These are phyloP conservation scores for Talaromyces wortmannii DNA, from an alignment of 495 filamentous ascomycete genomes.

Conservation along the genomic window DNA sequence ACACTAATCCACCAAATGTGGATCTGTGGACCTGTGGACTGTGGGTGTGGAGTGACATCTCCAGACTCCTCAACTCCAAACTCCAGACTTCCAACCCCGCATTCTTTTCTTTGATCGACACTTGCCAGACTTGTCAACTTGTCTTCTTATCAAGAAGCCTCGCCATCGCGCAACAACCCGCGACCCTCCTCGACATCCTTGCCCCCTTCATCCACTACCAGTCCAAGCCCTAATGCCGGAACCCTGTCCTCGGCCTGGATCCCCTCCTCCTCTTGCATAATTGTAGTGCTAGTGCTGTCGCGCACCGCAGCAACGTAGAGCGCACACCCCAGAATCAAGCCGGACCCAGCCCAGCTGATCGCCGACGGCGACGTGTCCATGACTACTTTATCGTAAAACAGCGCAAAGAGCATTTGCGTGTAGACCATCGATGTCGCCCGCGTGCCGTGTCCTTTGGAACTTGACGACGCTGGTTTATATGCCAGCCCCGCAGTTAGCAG, in stretches of 20 bases:
- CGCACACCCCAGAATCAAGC: slow-evolving; percentile 73
- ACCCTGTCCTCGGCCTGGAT: neutral
- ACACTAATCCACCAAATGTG: no score
- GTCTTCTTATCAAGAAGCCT: neutral
- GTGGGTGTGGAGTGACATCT: no score
- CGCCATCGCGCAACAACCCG: neutral
- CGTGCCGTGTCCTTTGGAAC: slow-evolving; percentile 36
- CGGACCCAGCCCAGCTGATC: slow-evolving; percentile 65
- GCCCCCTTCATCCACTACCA: neutral
- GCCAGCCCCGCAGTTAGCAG: slow-evolving; percentile 76
- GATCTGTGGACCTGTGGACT: no score
- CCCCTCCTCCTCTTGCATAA: neutral
- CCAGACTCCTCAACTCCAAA: no score
- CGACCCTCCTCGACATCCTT: neutral
- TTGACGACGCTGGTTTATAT: slow-evolving; percentile 39
- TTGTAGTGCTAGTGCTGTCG: slow-evolving; percentile 13
- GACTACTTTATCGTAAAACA: slow-evolving; percentile 72
- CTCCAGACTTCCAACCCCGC: no score
- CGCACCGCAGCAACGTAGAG: slow-evolving; percentile 64
- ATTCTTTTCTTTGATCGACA: no score
- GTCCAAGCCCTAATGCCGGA: no score
- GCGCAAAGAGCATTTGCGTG: slow-evolving; percentile 86
- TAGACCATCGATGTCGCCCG: slow-evolving; percentile 87
- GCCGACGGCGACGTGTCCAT: slow-evolving; percentile 64
- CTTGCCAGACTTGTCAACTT: no score